phyloP scores from a whole-genome alignment of 768 basidiomycete species.

The Pulveroboletus sp. region DNA sequence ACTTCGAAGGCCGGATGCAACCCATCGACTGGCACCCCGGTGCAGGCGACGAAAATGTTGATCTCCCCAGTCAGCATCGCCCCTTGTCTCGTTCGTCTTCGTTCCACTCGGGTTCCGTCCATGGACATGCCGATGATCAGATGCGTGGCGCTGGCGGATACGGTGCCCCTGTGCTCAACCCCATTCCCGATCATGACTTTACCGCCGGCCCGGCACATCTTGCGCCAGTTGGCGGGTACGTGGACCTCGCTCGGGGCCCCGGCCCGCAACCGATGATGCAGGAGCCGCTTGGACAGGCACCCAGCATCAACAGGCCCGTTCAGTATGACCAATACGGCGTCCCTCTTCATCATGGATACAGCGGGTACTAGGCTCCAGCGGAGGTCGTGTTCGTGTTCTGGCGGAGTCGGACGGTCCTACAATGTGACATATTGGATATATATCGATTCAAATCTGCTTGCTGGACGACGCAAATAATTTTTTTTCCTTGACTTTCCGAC shows the following conservation, averaged over 20 bases:
- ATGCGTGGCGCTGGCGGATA: constrained; percentile 30
- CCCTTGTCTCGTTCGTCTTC: constrained; percentile 60
- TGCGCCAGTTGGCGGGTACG: constrained; percentile 75
- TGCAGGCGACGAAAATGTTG: constrained; percentile 41
- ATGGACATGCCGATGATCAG: constrained; percentile 35
- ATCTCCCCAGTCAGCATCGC: constrained; percentile 46
- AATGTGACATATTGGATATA: constrained; percentile 5
- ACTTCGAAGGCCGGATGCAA: constrained; percentile 79
- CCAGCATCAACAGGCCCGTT: constrained; percentile 43
- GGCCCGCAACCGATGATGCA: constrained; percentile 60
- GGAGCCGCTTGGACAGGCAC: constrained; percentile 34
- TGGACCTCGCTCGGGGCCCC: constrained; percentile 72
- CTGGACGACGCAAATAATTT: constrained; percentile 34
- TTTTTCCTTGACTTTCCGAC: too few species aligned
- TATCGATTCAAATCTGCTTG: constrained; percentile 23
- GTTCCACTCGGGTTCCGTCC: constrained; percentile 52
- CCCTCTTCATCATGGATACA: constrained; percentile 53
- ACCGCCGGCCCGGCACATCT: constrained; percentile 55
- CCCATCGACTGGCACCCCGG: constrained; percentile 87
- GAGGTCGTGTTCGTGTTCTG: not conserved
- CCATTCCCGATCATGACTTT: constrained; percentile 73
- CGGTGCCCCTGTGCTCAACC: constrained; percentile 32
- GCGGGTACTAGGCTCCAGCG: constrained; percentile 17
- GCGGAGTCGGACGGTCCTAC: not conserved
- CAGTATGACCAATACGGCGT: constrained; percentile 53